Conservation (phyloP, 2,329 filamentous ascomycete genomes). For the Didymella segeticola region DNA sequence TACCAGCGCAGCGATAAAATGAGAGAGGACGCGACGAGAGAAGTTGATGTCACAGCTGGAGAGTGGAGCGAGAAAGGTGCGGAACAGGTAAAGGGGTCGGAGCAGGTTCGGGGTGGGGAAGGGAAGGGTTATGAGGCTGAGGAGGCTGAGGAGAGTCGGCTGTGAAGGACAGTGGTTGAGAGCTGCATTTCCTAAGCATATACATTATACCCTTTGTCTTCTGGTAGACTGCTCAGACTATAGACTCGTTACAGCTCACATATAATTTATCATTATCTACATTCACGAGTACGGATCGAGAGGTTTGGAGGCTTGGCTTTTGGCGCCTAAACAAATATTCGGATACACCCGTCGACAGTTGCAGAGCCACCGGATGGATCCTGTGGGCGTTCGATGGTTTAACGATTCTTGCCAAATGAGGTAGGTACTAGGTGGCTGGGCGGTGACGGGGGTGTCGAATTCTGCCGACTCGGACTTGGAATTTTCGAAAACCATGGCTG, state of each 20-base stretch:
- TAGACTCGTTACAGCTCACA: not conserved
- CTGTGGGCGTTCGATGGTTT: not conserved
- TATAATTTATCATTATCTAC: not conserved
- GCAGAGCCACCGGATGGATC: not conserved
- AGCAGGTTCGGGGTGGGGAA: slow-evolving; percentile 26
- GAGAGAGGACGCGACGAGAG: slow-evolving; percentile 27
- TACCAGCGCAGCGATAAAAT: slow-evolving; percentile 26
- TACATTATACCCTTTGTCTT: slow-evolving; percentile 9
- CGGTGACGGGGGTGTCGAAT: slow-evolving; percentile 7
- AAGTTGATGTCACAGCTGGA: slow-evolving; percentile 37
- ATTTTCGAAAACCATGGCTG: slow-evolving; percentile 25
- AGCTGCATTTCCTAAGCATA: slow-evolving; percentile 9
- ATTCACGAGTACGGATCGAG: not conserved
- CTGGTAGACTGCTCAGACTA: not conserved
- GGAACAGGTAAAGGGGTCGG: slow-evolving; percentile 28
- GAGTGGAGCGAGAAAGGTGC: slow-evolving; percentile 42
- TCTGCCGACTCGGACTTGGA: slow-evolving; percentile 12
- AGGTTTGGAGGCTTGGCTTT: not conserved
- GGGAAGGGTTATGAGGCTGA: slow-evolving; percentile 33
- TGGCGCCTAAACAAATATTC: not conserved
- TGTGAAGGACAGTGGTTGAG: not conserved
- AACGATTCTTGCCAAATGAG: not conserved
- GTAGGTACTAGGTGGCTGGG: not conserved
- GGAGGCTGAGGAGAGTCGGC: slow-evolving; percentile 16
- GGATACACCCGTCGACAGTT: not conserved